A percentile compares a stretch with the other conserved stretches of the same genome.
These are phyloP conservation scores for Chrysosphaeria jannelii DNA, from an alignment of 2,329 filamentous ascomycete genomes.

Conservation along the genomic window DNA sequence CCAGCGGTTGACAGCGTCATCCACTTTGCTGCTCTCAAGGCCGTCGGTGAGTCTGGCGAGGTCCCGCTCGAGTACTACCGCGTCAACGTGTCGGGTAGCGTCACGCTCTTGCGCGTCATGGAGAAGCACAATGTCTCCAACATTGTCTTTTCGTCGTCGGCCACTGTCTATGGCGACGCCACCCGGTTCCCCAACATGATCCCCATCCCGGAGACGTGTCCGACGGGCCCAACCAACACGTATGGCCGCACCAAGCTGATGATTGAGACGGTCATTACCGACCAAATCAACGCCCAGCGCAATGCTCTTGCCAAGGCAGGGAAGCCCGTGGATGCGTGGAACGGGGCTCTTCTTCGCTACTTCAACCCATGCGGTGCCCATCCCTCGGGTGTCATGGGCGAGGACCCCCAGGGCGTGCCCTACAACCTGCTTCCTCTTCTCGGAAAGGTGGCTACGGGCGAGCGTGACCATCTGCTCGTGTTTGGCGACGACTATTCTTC, in stretches of 20 bases:
- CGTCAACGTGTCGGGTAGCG: conserved; percentile 82
- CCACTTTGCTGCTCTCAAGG: conserved; percentile 95
- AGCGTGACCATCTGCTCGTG: conserved; percentile 76
- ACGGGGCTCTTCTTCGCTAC: conserved; percentile 76
- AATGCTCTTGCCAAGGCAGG: conserved; percentile 54
- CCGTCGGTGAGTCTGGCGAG: conserved; percentile 81
- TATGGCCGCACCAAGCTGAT: conserved; percentile 92
- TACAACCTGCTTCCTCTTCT: conserved; percentile 88
- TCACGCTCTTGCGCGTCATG: conserved; percentile 69
- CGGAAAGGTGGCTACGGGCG: conserved; percentile 84
- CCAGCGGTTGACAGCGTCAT: conserved; percentile 94
- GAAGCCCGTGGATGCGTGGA: conserved; percentile 57
- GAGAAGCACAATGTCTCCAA: conserved; percentile 70
- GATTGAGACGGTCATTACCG: conserved; percentile 75
- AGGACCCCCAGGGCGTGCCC: conserved; percentile 83
- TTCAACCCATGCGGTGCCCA: conserved; percentile 95
- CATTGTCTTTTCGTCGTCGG: conserved; percentile 95
- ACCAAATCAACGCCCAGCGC: conserved; percentile 66
- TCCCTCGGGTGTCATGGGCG: conserved; percentile 88
- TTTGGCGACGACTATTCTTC: conserved; percentile 88
- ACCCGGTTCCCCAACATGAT: conserved; percentile 96
- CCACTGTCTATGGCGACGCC: conserved; percentile 93
- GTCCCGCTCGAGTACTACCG: conserved; percentile 94
- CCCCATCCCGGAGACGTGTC: conserved; percentile 88
- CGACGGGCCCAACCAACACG: conserved; percentile 84